Conservation (phyloP, 345 rosid species). For the Boechera stricta region DNA sequence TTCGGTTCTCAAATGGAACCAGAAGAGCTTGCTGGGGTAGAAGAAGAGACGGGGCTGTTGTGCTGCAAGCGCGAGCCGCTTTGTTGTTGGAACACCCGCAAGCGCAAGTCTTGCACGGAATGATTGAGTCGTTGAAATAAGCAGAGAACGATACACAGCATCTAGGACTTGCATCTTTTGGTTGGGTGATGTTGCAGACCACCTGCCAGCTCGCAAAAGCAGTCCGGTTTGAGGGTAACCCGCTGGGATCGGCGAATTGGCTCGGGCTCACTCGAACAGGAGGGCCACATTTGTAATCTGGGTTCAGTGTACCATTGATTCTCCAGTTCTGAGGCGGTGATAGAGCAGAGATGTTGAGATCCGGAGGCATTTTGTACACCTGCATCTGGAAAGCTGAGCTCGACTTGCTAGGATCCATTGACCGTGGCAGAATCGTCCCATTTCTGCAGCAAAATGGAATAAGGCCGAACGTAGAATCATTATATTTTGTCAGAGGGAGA, state of each 20-base stretch:
- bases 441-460: slow-evolving; percentile 82
- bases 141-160: slow-evolving; percentile 96
- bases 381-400: slow-evolving; percentile 80
- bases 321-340: slow-evolving; percentile 87
- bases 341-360: slow-evolving; percentile 70
- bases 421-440: slow-evolving; percentile 80
- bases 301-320: slow-evolving; percentile 76
- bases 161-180: slow-evolving; percentile 67
- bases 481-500: slow-evolving; percentile 79
- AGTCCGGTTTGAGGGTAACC: slow-evolving; percentile 70
- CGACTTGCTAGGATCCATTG: slow-evolving; percentile 86
- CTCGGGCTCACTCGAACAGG: slow-evolving; percentile 87
- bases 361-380: slow-evolving; percentile 93
- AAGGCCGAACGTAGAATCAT: slow-evolving; percentile 68
- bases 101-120: slow-evolving; percentile 88
- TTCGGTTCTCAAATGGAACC: slow-evolving; percentile 84
- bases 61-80: slow-evolving; percentile 65
- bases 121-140: slow-evolving; percentile 81
- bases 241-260: slow-evolving; percentile 71
- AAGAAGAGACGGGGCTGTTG: slow-evolving; percentile 69
- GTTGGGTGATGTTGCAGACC: slow-evolving; percentile 88
- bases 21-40: slow-evolving; percentile 79
- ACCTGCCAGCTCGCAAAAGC: slow-evolving; percentile 97
- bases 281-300: slow-evolving; percentile 76
- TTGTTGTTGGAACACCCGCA: slow-evolving; percentile 75